Conservation (phyloP, 352 stramenopile species). For the Phytophthora megakarya region DNA sequence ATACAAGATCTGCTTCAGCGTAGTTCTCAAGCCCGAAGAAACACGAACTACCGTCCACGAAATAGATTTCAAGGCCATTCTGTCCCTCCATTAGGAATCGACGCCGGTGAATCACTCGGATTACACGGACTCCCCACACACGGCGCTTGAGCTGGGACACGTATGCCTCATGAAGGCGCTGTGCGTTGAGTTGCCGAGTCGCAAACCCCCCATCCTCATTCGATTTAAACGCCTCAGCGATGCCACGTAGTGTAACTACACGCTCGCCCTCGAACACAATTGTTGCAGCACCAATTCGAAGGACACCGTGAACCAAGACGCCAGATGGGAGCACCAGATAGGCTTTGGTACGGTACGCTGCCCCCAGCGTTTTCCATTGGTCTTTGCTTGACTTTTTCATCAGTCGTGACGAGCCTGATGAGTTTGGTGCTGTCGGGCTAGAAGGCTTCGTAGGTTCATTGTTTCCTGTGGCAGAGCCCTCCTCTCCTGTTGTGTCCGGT, state of each 20-base stretch:
- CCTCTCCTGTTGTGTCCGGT: conserved; percentile 25
- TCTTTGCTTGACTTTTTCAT: conserved; percentile 52
- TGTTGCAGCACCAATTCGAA: conserved; percentile 71
- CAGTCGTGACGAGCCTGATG: conserved; percentile 25
- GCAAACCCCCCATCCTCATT: conserved; percentile 43
- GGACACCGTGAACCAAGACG: conserved; percentile 70
- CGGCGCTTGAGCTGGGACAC: conserved; percentile 73
- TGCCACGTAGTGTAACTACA: conserved; percentile 66
- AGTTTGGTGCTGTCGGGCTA: conserved; percentile 28
- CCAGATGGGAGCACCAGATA: conserved; percentile 80
- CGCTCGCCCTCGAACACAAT: conserved; percentile 86
- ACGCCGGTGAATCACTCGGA: conserved; percentile 77
- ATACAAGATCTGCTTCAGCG: conserved; percentile 79
- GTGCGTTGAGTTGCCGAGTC: conserved; percentile 33
- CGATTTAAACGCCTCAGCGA: conserved; percentile 53
- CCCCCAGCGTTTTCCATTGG: conserved; percentile 69
- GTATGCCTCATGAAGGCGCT: conserved; percentile 60
- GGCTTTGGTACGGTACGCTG: conserved; percentile 73
- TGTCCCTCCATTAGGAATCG: conserved; percentile 74
- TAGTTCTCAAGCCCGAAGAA: conserved; percentile 71
- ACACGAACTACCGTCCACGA: conserved; percentile 84
- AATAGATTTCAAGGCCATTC: conserved; percentile 85
- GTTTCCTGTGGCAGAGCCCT: conserved; percentile 9
- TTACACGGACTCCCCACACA: conserved; percentile 80
- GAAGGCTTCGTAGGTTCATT: conserved; percentile 24